Percentiles rank a stretch among this genome's conserved stretches.
Evolutionary conservation across 2,329 filamentous ascomycete genomes (phyloP).

Genomic region (Alternaria hordeiaustralica): DNA sequence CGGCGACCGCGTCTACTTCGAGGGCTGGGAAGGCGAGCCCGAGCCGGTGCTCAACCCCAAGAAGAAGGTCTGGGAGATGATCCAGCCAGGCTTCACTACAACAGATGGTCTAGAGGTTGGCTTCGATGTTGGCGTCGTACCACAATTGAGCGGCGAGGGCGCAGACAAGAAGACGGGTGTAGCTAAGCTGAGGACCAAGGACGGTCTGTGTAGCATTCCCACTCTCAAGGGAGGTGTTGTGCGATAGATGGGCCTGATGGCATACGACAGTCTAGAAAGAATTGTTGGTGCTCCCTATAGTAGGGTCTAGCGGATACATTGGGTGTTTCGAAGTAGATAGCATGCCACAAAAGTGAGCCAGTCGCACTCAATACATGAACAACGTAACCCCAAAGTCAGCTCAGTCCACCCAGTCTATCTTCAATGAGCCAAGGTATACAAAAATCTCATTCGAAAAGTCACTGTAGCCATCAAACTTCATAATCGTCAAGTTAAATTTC

Average conservation of each 20-base stretch:
- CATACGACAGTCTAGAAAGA: not conserved
- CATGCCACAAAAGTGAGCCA: not conserved
- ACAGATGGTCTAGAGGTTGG: conserved; percentile 80
- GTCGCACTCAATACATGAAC: not conserved
- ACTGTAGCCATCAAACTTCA: not conserved
- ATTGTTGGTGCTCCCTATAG: not conserved
- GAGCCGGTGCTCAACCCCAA: conserved; percentile 96
- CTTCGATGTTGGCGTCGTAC: conserved; percentile 81
- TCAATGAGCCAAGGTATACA: not conserved
- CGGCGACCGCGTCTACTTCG: conserved; percentile 89
- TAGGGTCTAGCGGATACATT: not conserved
- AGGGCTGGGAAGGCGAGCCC: conserved; percentile 92
- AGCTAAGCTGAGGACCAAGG: conserved; percentile 75
- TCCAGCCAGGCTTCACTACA: conserved; percentile 95
- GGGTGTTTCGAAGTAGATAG: not conserved
- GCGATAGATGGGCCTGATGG: conserved; percentile 61
- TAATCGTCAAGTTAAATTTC: conserved; percentile 4
- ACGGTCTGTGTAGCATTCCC: conserved; percentile 83
- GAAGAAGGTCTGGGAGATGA: conserved; percentile 99
- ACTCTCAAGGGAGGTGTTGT: conserved; percentile 81
- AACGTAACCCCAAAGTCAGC: not conserved
- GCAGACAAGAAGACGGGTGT: conserved; percentile 62
- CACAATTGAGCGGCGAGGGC: conserved; percentile 75
- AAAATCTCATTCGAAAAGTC: not conserved
- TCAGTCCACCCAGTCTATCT: not conserved